phyloP scores from a whole-genome alignment of 495 filamentous ascomycete species.

The Evernia prunastri region DNA sequence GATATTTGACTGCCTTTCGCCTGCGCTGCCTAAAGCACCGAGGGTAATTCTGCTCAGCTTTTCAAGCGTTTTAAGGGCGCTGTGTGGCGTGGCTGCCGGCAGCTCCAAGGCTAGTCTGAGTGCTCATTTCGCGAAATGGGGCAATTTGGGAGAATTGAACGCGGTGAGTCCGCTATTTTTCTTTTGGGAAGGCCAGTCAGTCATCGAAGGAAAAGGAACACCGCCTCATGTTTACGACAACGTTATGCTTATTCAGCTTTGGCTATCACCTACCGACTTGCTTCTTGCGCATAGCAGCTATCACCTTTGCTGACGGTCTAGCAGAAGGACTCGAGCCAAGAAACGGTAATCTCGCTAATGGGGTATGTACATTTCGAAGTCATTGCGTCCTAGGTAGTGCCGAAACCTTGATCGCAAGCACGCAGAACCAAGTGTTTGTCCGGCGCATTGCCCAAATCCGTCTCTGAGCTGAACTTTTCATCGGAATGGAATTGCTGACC shows the following conservation, averaged over 20 bases:
- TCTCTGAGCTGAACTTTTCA: background rate
- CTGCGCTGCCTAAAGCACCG: conserved; percentile 60
- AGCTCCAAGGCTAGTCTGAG: conserved; percentile 86
- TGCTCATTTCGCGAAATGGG: conserved; percentile 81
- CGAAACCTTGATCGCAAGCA: background rate
- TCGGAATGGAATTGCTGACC: background rate
- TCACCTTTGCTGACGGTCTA: conserved; percentile 6
- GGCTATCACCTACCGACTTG: background rate
- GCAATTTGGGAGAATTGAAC: conserved; percentile 91
- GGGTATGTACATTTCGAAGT: conserved; percentile 35
- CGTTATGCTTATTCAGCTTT: background rate
- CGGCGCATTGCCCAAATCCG: background rate
- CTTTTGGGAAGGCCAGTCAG: background rate
- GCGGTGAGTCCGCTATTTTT: conserved; percentile 50
- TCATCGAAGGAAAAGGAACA: background rate
- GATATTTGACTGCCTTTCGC: conserved; percentile 81
- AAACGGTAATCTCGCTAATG: conserved; percentile 84
- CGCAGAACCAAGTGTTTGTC: background rate
- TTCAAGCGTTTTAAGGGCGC: conserved; percentile 68
- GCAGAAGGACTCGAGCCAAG: conserved; percentile 89
- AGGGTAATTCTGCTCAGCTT: conserved; percentile 66
- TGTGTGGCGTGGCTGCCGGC: conserved; percentile 85
- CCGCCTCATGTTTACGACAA: background rate
- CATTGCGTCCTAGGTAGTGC: background rate
- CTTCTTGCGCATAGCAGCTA: background rate